phyloP scores from a whole-genome alignment of 2,329 filamentous ascomycete genomes.

The Elsinoe arachidis region DNA sequence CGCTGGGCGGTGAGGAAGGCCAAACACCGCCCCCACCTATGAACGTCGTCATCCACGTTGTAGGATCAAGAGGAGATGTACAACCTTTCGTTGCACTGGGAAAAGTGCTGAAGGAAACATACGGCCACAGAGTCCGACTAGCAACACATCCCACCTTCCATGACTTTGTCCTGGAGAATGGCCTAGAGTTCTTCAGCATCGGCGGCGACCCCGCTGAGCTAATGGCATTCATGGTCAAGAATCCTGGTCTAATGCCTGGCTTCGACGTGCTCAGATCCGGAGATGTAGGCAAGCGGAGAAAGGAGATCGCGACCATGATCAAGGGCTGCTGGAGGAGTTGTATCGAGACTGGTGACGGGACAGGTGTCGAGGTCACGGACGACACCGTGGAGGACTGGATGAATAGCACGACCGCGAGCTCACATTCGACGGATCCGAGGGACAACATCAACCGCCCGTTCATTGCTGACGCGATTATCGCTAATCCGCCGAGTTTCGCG shows the following conservation, averaged over 20 bases:
- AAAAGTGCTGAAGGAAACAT: conserved; percentile 53
- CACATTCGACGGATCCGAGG: conserved; percentile 21
- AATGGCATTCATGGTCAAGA: conserved; percentile 44
- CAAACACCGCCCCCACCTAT: conserved; percentile 45
- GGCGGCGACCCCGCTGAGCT: conserved; percentile 67
- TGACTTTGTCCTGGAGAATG: conserved; percentile 59
- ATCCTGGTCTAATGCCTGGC: conserved; percentile 25
- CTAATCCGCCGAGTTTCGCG: conserved; percentile 69
- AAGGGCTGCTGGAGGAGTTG: conserved; percentile 25
- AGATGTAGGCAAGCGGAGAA: conserved; percentile 20
- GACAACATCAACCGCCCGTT: conserved; percentile 47
- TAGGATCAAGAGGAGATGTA: conserved; percentile 65
- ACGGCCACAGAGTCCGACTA: conserved; percentile 63
- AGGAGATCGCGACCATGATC: conserved; percentile 21
- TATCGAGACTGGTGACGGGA: conserved; percentile 19
- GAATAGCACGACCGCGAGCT: conserved; percentile 21
- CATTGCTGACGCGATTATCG: conserved; percentile 73
- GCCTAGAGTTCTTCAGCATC: conserved; percentile 66
- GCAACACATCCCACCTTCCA: conserved; percentile 65
- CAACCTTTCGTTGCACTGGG: conserved; percentile 68
- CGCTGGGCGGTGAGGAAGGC: conserved; percentile 55
- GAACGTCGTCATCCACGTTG: conserved; percentile 67
- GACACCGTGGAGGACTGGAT: conserved; percentile 29
- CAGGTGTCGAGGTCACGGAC: conserved; percentile 24
- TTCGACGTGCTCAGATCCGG: conserved; percentile 21